These are phyloP conservation scores for Hanseniaspora clermontiae DNA, from an alignment of 805 yeast species.

Conservation along the genomic window DNA sequence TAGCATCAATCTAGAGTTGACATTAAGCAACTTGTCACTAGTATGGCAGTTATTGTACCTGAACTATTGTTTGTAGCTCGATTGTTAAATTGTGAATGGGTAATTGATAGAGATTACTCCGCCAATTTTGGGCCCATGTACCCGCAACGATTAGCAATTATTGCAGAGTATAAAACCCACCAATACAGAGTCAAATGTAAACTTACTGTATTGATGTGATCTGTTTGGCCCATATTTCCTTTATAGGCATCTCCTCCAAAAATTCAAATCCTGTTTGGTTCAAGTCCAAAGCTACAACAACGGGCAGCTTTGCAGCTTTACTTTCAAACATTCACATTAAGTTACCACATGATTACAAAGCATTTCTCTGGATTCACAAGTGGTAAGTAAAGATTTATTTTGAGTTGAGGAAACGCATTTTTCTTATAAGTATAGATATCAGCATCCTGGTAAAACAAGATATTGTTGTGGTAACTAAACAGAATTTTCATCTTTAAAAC, in stretches of 20 bases:
- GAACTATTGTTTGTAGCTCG: no score
- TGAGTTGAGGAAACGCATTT: no score
- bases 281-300: not conserved
- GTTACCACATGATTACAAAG: not conserved
- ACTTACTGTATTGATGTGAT: not conserved
- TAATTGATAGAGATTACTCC: not conserved
- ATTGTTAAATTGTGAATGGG: not conserved
- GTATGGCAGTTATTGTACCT: not conserved
- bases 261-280: not conserved
- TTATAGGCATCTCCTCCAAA: not conserved
- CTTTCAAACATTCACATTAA: not conserved
- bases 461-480: no score
- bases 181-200: not conserved
- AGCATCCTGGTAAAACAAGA: no score
- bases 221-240: not conserved
- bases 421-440: no score
- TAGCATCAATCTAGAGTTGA: no score
- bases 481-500: no score
- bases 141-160: not conserved
- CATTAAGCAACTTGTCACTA: not conserved
- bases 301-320: not conserved
- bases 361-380: not conserved
- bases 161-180: no score
- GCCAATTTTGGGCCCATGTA: not conserved
- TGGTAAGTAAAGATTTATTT: not conserved